These are phyloP conservation scores for Inonotus obliquus DNA, from an alignment of 1,284 basidiomycete genomes.

Conservation along the genomic window DNA sequence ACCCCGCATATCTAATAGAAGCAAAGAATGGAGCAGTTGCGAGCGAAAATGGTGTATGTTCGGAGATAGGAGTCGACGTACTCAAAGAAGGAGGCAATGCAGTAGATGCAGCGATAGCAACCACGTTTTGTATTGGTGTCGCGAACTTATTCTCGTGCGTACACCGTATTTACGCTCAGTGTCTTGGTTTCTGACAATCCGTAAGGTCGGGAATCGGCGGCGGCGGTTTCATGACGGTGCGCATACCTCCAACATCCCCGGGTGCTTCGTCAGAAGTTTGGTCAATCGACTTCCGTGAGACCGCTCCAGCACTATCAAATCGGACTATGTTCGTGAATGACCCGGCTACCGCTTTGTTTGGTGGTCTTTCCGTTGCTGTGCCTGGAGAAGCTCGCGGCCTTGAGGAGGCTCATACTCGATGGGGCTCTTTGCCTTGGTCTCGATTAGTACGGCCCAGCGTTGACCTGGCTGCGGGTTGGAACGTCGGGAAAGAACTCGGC, in stretches of 20 bases:
- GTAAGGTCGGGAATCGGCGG: slow-evolving; percentile 81
- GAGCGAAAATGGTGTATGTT: slow-evolving; percentile 80
- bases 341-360: slow-evolving; percentile 52
- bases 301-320: slow-evolving; percentile 69
- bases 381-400: slow-evolving; percentile 87
- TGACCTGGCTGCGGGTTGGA: slow-evolving; percentile 73
- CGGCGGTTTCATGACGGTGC: slow-evolving; percentile 88
- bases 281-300: slow-evolving; percentile 87
- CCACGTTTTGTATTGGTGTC: slow-evolving; percentile 81
- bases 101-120: slow-evolving; percentile 81
- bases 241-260: slow-evolving; percentile 54
- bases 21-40: slow-evolving; percentile 83
- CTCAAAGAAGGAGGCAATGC: slow-evolving; percentile 86
- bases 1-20: slow-evolving; percentile 71
- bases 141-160: slow-evolving; percentile 86
- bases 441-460: slow-evolving; percentile 73
- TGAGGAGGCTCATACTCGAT: slow-evolving; percentile 73
- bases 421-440: slow-evolving; percentile 77
- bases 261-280: slow-evolving; percentile 54
- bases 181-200: neutral
- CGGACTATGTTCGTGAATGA: slow-evolving; percentile 68
- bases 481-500: slow-evolving; percentile 70
- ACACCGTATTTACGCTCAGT: neutral
- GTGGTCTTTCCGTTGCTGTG: slow-evolving; percentile 80
- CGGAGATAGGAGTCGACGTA: slow-evolving; percentile 73